phyloP scores from a whole-genome alignment of 352 stramenopile genomes.

The Pythium biforme region DNA sequence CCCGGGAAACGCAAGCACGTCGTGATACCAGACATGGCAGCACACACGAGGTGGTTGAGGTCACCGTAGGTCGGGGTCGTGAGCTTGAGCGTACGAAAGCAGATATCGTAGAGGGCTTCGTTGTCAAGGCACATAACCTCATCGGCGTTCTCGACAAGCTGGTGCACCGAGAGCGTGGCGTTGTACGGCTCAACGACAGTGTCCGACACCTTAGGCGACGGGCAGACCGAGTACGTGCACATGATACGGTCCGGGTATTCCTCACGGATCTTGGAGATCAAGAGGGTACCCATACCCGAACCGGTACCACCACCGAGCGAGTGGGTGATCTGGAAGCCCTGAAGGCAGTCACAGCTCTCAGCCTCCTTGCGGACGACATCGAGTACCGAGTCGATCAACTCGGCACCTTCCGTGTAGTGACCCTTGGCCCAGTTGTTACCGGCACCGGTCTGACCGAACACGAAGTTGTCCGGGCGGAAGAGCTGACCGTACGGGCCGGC shows the following conservation, averaged over 20 bases:
- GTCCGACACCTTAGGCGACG: conserved; percentile 97
- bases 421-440: conserved; percentile 99
- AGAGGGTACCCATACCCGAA: conserved; percentile 98
- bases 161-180: conserved; percentile 98
- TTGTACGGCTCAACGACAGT: conserved; percentile 99
- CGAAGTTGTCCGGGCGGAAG: conserved; percentile 99
- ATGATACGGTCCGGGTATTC: conserved; percentile 99
- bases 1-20: conserved; percentile 98
- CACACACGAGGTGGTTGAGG: conserved; percentile 98
- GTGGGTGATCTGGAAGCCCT: conserved; percentile 99
- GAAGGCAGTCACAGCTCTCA: conserved; percentile 97
- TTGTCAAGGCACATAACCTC: conserved; percentile 99
- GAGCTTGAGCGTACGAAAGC: conserved; percentile 99
- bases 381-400: conserved; percentile 98
- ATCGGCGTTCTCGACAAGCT: conserved; percentile 99
- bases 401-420: conserved; percentile 98
- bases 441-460: conserved; percentile 97
- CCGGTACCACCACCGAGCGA: conserved; percentile 99
- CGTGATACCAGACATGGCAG: conserved; percentile 98
- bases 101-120: conserved; percentile 99
- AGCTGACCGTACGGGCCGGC: conserved; percentile 95
- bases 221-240: conserved; percentile 99
- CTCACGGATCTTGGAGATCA: conserved; percentile 98
- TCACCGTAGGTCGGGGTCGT: conserved; percentile 98
- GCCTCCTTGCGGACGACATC: conserved; percentile 98